Base-by-base conservation (phyloP, 2,329 filamentous ascomycete genomes). In the Paraconiothyrium sp. region DNA sequence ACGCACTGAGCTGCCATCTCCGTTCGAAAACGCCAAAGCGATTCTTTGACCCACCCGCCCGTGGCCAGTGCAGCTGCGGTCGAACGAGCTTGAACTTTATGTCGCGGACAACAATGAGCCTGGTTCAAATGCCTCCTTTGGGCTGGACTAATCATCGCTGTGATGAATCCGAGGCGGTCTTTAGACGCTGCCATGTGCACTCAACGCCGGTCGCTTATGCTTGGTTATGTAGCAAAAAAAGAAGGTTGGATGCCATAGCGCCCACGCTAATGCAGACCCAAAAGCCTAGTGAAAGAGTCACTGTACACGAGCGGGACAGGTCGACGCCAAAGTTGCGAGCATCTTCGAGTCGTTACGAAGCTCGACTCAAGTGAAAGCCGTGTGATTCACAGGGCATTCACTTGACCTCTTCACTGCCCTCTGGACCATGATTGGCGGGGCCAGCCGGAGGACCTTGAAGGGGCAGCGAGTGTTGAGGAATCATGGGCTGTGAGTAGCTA, bases 401-500 rank as follows among this genome's bases (percentile, higher is more conserved):
- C 75, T 79, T 79, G 55, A 70, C 70, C 60, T 79, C 76, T 11
- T 77, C 76, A 54, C 60, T 70, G 16, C 64, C 68, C 54, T 79
- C 76, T 11, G 74, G 70, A 16, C 64, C 75, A 60, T 78, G 76
- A 37, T 67, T 74, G 35, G 73, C 73, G 32, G 75, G 76, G 6
- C 75, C 77, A 7, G 76, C 71, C 10, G 76, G 76, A 16, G 72
- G 73, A 30, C 66, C 71, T 63, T 79, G 77, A 55, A 75, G 74
- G 22, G 73, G 75, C 59, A 79, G 73, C 20, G 77, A 79, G 58
- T 79, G 77, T 60, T 77, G 74, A 55, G 76, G 77, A 72, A 79
- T 76, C 78, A 80, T 79, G 16, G 78, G 78, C 55, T 80, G 78
- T n/a, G 73, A 70, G 59, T 79, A 81, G 62, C 67, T 79, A 44